Base-by-base conservation (phyloP, 108 stramenopile species). In the Ochromonas danica region DNA sequence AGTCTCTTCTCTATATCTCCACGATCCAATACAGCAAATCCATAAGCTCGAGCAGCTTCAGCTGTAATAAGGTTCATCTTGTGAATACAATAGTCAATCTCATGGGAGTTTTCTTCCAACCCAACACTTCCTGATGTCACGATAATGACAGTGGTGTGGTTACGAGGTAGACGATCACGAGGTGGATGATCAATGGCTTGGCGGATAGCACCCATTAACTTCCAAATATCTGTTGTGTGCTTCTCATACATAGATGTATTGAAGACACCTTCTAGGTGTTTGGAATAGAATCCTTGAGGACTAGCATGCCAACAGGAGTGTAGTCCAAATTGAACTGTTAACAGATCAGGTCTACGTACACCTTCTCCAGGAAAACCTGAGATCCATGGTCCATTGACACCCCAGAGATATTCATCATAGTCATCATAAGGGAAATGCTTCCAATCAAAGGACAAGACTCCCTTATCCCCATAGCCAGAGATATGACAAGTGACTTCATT, bases 401-500 rank as follows among this genome's bases (percentile, higher is more conserved):
- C 25, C 63, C 63, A 67, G 14, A 67, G 3, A 67, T 35, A 67
- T 67, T 67, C 63, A 67, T 67, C 63, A 67, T 67, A 67, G 25
- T 67, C 63, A 14, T 67, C 63, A 67, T 35, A 67, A 28, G 63
- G 63, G 25, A 67, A 67, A 36, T 67, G 63, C 31, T 67, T 67
- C 63, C 63, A 67, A 67, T 67, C 63, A 36, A 35, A 67, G 6
- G 33, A 35, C 31, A 67, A 36, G 3, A 67, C 3, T 36, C 63
- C 63, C 6, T 25, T 33, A 25, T 67, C 63, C 30, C 63, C 63
- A 36, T 67, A 67, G 10, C 63, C 63, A 6, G 63, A 67, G 31
- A 67, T 33, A 67, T 67, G 63, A 36, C 63, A 67, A 10, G 63
- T 67, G 10, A 67, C 63, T 67, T 67, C 63, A 67, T 67, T 67